Evolutionary conservation across 1,284 basidiomycete genomes (phyloP), one percentile per base, ranked within the genome.

Genomic region (Exobasidium cylindrosporum): DNA sequence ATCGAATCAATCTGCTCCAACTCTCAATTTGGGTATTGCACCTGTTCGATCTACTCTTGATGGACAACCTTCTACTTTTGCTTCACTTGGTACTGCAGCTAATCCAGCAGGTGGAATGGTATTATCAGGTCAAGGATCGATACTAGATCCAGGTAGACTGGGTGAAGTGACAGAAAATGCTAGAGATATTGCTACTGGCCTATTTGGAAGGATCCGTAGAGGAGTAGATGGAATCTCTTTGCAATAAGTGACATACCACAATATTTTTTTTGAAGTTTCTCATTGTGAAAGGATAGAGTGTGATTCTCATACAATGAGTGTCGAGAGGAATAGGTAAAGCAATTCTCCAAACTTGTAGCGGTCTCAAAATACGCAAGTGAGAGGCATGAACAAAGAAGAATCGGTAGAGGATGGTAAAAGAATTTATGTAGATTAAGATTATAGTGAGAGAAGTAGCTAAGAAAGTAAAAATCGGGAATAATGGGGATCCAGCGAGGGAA

Each of bases 111-210:
- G 53, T 28, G 13, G 3, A 2, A 28, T 31, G 3, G 57, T 23
- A 13, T 28, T 50, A 28, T 21, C 21, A 13, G 62, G 47, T 4
- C 30, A 23, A 7, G 59, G 40, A 13, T 40, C 32, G 7, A 26
- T 65, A 14, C 21, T 65, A 6, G 64, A 63, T 50, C 62, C 64
- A 43, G 64, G 62, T 21, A 53, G 61, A 26, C 31, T 78, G 4
- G 74, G 68, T 11, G 69, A 78, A 35, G 76, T 70, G 10, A 73
- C 72, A 17, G 77, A 62, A n/a, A 71, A 67, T 13, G 73, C 74
- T 23, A 72, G 63, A 24, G 67, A 74, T 24, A n/a, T 78, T n/a
- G 76, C 76, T 14, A 60, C 66, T 1, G 75, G 65, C 30, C 60
- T 77, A 24, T 67, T 77, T 31, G 71, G 72, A 23, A 63, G 69